Conservation (phyloP, 1,139 yeast genomes). For the Debaryomycetaceae sp. region DNA sequence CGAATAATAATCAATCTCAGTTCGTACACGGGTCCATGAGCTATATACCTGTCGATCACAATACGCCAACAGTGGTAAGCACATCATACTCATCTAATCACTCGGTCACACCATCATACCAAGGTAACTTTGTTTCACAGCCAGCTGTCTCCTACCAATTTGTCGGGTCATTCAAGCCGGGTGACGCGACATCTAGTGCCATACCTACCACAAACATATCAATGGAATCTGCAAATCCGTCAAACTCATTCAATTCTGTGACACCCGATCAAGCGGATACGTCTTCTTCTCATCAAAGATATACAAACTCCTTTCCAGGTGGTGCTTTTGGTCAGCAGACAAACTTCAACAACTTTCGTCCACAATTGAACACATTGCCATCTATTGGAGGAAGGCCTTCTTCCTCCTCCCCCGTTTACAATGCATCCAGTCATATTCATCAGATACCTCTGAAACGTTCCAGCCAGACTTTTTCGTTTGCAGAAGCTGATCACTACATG, state of each 20-base stretch:
- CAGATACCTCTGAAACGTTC: not conserved
- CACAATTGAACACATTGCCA: not conserved
- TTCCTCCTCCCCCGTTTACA: not conserved
- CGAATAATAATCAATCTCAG: not conserved
- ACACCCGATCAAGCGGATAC: not conserved
- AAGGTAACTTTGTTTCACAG: slow-evolving; percentile 14
- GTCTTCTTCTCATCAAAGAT: not conserved
- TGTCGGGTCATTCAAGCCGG: slow-evolving; percentile 14
- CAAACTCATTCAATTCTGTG: slow-evolving; percentile 2
- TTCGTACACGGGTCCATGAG: slow-evolving; percentile 25
- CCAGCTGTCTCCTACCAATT: slow-evolving; percentile 5
- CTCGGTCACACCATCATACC: slow-evolving; percentile 34
- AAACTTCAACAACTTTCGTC: slow-evolving; percentile 1
- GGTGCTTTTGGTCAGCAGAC: slow-evolving; percentile 2
- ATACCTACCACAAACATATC: slow-evolving; percentile 49
- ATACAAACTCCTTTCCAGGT: slow-evolving; percentile 6
- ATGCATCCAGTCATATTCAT: not conserved
- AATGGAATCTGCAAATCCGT: slow-evolving; percentile 41
- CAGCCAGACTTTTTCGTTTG: slow-evolving; percentile 1
- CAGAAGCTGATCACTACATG: slow-evolving; percentile 46
- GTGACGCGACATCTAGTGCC: slow-evolving; percentile 28
- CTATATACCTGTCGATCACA: slow-evolving; percentile 47
- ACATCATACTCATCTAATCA: slow-evolving; percentile 45
- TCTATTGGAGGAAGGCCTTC: not conserved
- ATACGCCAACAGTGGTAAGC: slow-evolving; percentile 54